Base-by-base conservation (phyloP, 352 stramenopile genomes). In the Phytophthora pini region DNA sequence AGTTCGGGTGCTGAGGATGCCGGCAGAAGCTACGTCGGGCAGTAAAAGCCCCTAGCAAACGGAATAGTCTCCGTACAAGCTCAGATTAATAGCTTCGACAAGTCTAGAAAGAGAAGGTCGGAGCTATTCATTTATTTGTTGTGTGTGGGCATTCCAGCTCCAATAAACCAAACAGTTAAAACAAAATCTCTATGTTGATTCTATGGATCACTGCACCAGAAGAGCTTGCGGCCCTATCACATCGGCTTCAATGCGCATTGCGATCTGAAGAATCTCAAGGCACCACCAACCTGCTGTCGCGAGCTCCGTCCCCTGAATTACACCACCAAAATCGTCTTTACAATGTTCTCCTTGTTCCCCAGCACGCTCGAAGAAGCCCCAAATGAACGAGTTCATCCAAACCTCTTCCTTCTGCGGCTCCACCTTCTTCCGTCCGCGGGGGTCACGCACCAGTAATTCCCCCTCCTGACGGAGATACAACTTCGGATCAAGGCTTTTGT, bases 321-420 rank as follows among this genome's bases (percentile, higher is more conserved):
- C 56, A 26, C 81, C 81, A 27, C 81, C 81, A 54, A 87, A 88
- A 51, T 86, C 74, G 47, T 82, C 58, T 13, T 66, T 57, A 39
- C 72, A 87, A 47, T 82, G 50, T 22, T 82, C 57, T 27, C 75
- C 67, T 1, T 59, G 51, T 10, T 70, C 67, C 3, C 72, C 70
- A 6, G 47, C 56, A 7, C 56, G 61, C 1, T 79, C 61, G 26
- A 84, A 88, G 12, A 78, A 47, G 5, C 70, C 68, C 79, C 81
- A 90, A 2, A 85, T 67, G 36, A 90, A 90, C 31, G 67, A 74
- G 47, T 86, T 70, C 57, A 90, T 83, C 81, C 81, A 88, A n/a
- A 82, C 77, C 52, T 88, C 41, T 41, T 78, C 70, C 13, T 64
- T 71, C 34, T 78, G 61, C n/a, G 65, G 65, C 61, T 74, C 65